phyloP scores from a whole-genome alignment of 768 basidiomycete genomes.

The Kwoniella heveanensis region DNA sequence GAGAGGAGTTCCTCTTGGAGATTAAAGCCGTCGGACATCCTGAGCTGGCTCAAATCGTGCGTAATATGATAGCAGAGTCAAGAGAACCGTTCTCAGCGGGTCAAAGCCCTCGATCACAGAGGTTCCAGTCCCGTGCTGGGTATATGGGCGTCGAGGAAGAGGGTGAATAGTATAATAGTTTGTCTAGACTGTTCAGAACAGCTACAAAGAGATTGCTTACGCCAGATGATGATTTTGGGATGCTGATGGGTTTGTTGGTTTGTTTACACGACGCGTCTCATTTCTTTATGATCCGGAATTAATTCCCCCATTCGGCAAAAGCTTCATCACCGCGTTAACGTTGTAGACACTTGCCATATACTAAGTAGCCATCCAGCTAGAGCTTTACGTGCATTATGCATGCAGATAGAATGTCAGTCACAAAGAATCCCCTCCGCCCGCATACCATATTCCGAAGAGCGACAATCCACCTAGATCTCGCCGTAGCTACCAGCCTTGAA shows the following conservation, averaged over 20 bases:
- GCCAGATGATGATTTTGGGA: not conserved
- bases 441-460: not conserved
- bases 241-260: constrained; percentile 9
- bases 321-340: not conserved
- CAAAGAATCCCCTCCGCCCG: too few species aligned
- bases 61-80: not conserved
- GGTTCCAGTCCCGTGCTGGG: not conserved
- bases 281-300: not conserved
- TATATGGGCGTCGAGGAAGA: not conserved
- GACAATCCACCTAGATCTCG: constrained; percentile 28
- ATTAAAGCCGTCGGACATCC: constrained; percentile 62
- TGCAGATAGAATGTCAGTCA: too few species aligned
- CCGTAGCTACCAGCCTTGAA: constrained; percentile 53
- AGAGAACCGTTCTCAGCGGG: not conserved
- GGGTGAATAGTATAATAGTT: not conserved
- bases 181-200: not conserved
- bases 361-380: too few species aligned
- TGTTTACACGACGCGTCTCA: constrained; percentile 31
- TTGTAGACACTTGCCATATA: too few species aligned
- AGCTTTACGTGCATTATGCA: too few species aligned
- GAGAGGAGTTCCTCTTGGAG: constrained; percentile 75
- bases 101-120: not conserved
- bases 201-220: too few species aligned
- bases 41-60: too few species aligned
- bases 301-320: constrained; percentile 14